Evolutionary conservation across 306 rosid species (phyloP).

Genomic region (Canavalia ensiformis): DNA sequence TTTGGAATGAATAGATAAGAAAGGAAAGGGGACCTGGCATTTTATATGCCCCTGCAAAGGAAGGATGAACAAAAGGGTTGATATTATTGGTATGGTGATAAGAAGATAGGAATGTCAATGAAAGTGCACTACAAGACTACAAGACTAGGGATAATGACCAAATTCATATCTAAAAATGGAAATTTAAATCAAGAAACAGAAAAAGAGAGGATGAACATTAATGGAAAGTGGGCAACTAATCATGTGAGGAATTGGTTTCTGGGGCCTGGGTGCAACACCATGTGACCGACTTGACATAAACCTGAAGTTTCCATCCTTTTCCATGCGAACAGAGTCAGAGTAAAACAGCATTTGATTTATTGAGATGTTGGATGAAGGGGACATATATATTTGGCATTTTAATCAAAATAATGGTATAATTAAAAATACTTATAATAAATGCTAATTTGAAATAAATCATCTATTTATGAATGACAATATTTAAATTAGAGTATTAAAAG

Average conservation of each 20-base stretch:
- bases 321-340: background rate
- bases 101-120: background rate
- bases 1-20: too few species aligned
- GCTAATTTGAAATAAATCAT: too few species aligned
- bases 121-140: slow-evolving; percentile 14
- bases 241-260: slow-evolving; percentile 32
- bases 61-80: too few species aligned
- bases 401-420: too few species aligned
- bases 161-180: slow-evolving; percentile 2
- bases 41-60: too few species aligned
- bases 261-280: slow-evolving; percentile 33
- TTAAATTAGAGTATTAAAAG: too few species aligned
- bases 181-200: background rate
- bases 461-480: too few species aligned
- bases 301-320: slow-evolving; percentile 44
- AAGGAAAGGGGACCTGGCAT: too few species aligned
- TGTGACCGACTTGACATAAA: slow-evolving; percentile 48
- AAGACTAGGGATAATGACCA: background rate
- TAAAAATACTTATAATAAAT: too few species aligned
- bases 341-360: background rate
- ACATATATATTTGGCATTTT: background rate
- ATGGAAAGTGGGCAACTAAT: slow-evolving; percentile 40
- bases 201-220: slow-evolving; percentile 13
- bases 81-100: background rate
- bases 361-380: background rate